These are phyloP conservation scores for Sporothrix sp. DNA, from an alignment of 2,329 filamentous ascomycete species.

Conservation along the genomic window DNA sequence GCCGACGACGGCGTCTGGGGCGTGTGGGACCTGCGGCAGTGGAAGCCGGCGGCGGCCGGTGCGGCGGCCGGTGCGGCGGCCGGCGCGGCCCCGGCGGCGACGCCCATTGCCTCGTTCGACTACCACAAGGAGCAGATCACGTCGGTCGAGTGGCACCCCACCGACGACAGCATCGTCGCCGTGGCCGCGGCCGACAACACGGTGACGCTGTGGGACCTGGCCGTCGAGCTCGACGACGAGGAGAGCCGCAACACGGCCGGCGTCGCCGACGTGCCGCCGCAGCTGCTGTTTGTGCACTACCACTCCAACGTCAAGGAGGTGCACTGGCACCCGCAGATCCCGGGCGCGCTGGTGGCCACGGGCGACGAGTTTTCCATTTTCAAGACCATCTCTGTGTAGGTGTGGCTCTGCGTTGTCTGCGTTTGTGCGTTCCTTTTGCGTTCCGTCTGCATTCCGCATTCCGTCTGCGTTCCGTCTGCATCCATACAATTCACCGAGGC, in stretches of 20 bases:
- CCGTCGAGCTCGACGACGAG: slow-evolving; percentile 93
- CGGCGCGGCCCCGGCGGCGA: slow-evolving; percentile 38
- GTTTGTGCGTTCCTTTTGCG: not conserved
- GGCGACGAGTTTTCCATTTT: slow-evolving; percentile 83
- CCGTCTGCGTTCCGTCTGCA: too few relatives aligned
- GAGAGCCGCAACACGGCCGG: slow-evolving; percentile 85
- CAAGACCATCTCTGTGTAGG: slow-evolving; percentile 70
- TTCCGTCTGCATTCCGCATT: too few relatives aligned
- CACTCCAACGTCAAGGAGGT: slow-evolving; percentile 90
- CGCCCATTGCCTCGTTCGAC: slow-evolving; percentile 82
- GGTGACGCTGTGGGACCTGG: slow-evolving; percentile 91
- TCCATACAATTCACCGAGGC: too few relatives aligned
- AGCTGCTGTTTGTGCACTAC: slow-evolving; percentile 93
- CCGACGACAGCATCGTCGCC: slow-evolving; percentile 89
- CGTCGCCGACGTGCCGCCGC: slow-evolving; percentile 82
- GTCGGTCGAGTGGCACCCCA: slow-evolving; percentile 92
- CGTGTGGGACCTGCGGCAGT: slow-evolving; percentile 92
- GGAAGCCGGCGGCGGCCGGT: slow-evolving; percentile 56
- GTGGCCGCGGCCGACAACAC: slow-evolving; percentile 91
- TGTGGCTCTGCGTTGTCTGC: not conserved
- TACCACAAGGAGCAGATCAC: slow-evolving; percentile 98
- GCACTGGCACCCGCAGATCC: slow-evolving; percentile 96
- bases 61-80: slow-evolving; percentile 26
- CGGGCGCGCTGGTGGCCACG: slow-evolving; percentile 79
- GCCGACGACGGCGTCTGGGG: slow-evolving; percentile 91